Conservation (phyloP, 1,139 yeast species). For the Kurtzmaniella quercitrusa region DNA sequence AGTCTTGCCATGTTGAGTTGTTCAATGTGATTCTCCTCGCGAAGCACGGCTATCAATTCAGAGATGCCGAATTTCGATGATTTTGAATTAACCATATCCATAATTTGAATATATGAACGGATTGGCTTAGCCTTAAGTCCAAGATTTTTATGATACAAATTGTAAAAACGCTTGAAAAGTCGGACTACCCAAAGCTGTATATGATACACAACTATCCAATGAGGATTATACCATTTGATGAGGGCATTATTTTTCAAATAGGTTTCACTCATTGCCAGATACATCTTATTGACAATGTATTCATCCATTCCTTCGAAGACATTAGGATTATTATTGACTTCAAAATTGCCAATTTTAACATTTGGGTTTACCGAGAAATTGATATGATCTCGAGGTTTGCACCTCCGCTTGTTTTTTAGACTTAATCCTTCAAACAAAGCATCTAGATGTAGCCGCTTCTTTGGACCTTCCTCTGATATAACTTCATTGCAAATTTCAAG, state of each 20-base stretch:
- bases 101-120: slow-evolving; percentile 21
- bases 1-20: slow-evolving; percentile 14
- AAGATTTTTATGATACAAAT: slow-evolving; percentile 24
- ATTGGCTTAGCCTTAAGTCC: slow-evolving; percentile 18
- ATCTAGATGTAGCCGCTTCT: slow-evolving; percentile 14
- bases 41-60: slow-evolving; percentile 24
- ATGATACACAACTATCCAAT: slow-evolving; percentile 21
- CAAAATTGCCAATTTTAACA: not conserved
- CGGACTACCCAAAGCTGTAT: slow-evolving; percentile 38
- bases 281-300: slow-evolving; percentile 25
- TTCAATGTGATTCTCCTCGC: slow-evolving; percentile 27
- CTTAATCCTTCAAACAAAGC: slow-evolving; percentile 11
- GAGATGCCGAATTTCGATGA: slow-evolving; percentile 17
- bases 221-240: slow-evolving; percentile 23
- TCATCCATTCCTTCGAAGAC: slow-evolving; percentile 12
- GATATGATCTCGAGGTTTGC: not conserved
- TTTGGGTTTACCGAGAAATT: not conserved
- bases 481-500: slow-evolving; percentile 9
- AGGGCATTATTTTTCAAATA: slow-evolving; percentile 15
- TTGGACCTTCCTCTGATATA: not conserved
- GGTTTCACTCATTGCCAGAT: slow-evolving; percentile 19
- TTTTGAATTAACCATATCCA: slow-evolving; percentile 16
- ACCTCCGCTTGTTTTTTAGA: slow-evolving; percentile 5
- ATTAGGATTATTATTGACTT: slow-evolving; percentile 6
- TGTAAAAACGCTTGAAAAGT: slow-evolving; percentile 34